Conservation (phyloP, 768 basidiomycete species). For the Psilocybe cyanescens region DNA sequence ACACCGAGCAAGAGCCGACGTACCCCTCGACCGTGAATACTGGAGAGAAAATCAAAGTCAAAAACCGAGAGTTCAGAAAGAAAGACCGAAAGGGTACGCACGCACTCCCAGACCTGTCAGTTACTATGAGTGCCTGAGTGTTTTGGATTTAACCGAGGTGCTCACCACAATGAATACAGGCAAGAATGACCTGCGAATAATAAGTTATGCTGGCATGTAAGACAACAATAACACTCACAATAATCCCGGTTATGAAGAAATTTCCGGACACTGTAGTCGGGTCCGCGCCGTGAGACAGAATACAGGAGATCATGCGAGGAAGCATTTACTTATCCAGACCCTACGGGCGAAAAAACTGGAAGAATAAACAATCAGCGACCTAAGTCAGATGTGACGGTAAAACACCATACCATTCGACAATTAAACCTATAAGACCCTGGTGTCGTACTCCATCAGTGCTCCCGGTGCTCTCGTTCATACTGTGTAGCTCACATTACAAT, state of each 20-base stretch:
- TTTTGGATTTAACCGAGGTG: background rate
- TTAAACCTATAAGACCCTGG: constrained; percentile 51
- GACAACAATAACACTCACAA: constrained; percentile 34
- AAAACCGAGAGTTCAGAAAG: background rate
- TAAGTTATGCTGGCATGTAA: background rate
- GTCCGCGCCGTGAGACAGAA: constrained; percentile 4
- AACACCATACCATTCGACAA: constrained; percentile 46
- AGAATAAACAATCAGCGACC: background rate
- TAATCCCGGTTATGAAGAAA: constrained; percentile 40
- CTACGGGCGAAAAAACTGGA: constrained; percentile 55
- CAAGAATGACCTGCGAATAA: constrained; percentile 37
- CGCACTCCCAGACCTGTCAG: constrained; percentile 43
- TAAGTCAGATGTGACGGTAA: background rate
- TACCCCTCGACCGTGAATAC: constrained; percentile 53
- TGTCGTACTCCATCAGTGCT: background rate
- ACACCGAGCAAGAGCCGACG: constrained; percentile 11
- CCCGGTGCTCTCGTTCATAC: background rate
- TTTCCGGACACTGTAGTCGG: constrained; percentile 46
- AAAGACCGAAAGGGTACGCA: constrained; percentile 23
- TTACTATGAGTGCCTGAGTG: background rate
- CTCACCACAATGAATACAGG: constrained; percentile 47
- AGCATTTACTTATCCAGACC: constrained; percentile 49
- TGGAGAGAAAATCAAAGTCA: constrained; percentile 21
- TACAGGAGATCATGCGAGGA: background rate
- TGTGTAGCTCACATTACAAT: constrained; percentile 43